Conservation (phyloP, 2,329 filamentous ascomycete species). For the Fusarium buxicola region DNA sequence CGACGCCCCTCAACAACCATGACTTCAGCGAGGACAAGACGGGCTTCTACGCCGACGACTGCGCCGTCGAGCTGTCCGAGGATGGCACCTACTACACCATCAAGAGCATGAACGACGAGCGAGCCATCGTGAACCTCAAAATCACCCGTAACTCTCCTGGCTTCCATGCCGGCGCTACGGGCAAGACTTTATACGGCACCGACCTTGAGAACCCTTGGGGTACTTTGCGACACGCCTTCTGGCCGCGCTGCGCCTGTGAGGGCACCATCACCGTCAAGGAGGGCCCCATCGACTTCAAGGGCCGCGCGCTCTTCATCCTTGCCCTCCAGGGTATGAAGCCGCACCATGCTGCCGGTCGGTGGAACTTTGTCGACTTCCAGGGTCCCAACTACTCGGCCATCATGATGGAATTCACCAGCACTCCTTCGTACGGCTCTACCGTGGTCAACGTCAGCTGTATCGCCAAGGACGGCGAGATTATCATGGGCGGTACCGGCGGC, state of each 20-base stretch:
- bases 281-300: slow-evolving; percentile 84
- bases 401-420: slow-evolving; percentile 96
- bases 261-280: slow-evolving; percentile 87
- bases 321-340: slow-evolving; percentile 99
- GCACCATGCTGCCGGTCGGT: slow-evolving; percentile 90
- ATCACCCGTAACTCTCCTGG: slow-evolving; percentile 81
- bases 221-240: slow-evolving; percentile 90
- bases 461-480: slow-evolving; percentile 81
- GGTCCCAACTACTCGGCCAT: slow-evolving; percentile 86
- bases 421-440: slow-evolving; percentile 89
- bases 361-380: slow-evolving; percentile 96
- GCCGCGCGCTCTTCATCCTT: slow-evolving; percentile 82
- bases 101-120: slow-evolving; percentile 87
- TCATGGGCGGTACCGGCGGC: slow-evolving; percentile 76
- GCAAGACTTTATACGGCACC: slow-evolving; percentile 86
- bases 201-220: slow-evolving; percentile 91
- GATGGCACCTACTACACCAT: slow-evolving; percentile 86
- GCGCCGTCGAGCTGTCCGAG: slow-evolving; percentile 85
- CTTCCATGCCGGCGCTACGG: slow-evolving; percentile 86
- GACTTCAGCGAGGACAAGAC: slow-evolving; percentile 87
- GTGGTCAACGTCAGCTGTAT: slow-evolving; percentile 86
- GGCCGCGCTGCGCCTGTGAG: slow-evolving; percentile 86
- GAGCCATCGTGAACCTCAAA: slow-evolving; percentile 86
- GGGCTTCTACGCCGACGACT: slow-evolving; percentile 87
- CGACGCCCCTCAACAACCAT: slow-evolving; percentile 80